phyloP scores from a whole-genome alignment of 306 rosid genomes.

The Quercus agrifolia region DNA sequence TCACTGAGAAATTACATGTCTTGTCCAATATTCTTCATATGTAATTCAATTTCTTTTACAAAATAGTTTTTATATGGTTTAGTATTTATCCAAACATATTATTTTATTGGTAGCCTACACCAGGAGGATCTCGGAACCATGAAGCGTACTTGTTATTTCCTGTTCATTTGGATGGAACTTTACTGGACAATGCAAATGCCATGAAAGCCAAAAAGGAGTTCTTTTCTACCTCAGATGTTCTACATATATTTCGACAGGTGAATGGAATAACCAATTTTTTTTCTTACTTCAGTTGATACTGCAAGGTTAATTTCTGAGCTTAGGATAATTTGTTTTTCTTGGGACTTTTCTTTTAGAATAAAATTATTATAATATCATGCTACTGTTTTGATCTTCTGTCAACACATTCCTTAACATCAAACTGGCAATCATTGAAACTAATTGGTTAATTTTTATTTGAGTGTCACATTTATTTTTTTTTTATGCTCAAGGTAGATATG shows the following conservation, averaged over 20 bases:
- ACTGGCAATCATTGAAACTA: slow-evolving; percentile 9
- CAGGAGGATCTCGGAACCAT: slow-evolving; percentile 83
- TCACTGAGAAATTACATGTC: too few relatives aligned
- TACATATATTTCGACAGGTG: slow-evolving; percentile 91
- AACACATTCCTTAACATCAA: background rate
- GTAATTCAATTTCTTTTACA: background rate
- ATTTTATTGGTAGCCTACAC: slow-evolving; percentile 63
- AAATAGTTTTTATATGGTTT: background rate
- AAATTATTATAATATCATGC: background rate
- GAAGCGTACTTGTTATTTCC: slow-evolving; percentile 97
- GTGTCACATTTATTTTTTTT: slow-evolving; percentile 4
- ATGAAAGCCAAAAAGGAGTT: slow-evolving; percentile 81
- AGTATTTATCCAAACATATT: slow-evolving; percentile 17
- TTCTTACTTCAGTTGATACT: slow-evolving; percentile 1
- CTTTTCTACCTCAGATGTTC: slow-evolving; percentile 85
- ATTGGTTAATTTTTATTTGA: slow-evolving; percentile 1
- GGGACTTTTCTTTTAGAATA: background rate
- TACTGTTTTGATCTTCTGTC: slow-evolving; percentile 1
- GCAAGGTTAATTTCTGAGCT: slow-evolving; percentile 8
- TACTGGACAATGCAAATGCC: slow-evolving; percentile 78
- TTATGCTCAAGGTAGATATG: background rate
- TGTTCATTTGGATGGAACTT: slow-evolving; percentile 96
- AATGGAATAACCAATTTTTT: slow-evolving; percentile 7
- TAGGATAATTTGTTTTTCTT: background rate
- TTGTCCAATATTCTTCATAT: background rate